These are phyloP conservation scores for Cantharellus anzutake DNA, from an alignment of 768 basidiomycete genomes.

Conservation along the genomic window DNA sequence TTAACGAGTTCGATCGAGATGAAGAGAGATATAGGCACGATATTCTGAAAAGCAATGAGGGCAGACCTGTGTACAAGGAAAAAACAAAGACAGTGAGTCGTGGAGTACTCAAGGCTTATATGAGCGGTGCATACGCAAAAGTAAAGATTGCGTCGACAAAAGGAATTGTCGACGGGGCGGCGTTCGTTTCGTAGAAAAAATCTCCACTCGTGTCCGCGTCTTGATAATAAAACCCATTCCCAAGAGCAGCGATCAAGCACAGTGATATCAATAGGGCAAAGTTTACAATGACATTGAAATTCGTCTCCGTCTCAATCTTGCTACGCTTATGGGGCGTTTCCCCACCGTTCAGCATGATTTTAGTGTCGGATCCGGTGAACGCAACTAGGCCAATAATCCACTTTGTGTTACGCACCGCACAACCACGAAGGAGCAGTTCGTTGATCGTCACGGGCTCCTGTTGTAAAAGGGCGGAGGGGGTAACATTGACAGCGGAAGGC, in stretches of 20 bases:
- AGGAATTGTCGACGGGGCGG: constrained; percentile 38
- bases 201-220: constrained; percentile 41
- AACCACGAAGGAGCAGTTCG: constrained; percentile 81
- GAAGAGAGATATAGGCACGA: constrained; percentile 88
- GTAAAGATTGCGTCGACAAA: constrained; percentile 70
- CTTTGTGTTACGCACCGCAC: constrained; percentile 69
- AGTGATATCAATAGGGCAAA: constrained; percentile 60
- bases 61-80: constrained; percentile 38
- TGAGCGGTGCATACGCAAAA: constrained; percentile 49
- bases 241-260: constrained; percentile 56
- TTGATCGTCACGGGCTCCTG: constrained; percentile 71
- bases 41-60: constrained; percentile 93
- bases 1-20: constrained; percentile 98
- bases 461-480: constrained; percentile 29
- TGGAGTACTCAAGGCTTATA: background rate
- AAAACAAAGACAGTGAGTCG: background rate
- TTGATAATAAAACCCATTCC: constrained; percentile 53
- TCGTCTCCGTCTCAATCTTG: constrained; percentile 97
- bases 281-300: constrained; percentile 94
- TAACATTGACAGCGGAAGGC: background rate
- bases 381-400: constrained; percentile 92
- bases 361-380: constrained; percentile 84
- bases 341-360: constrained; percentile 79
- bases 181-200: constrained; percentile 43
- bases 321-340: constrained; percentile 90